Evolutionary conservation across 495 filamentous ascomycete genomes (phyloP), one percentile per base, ranked within the genome.

Genomic region (Apiosordaria backusii): DNA sequence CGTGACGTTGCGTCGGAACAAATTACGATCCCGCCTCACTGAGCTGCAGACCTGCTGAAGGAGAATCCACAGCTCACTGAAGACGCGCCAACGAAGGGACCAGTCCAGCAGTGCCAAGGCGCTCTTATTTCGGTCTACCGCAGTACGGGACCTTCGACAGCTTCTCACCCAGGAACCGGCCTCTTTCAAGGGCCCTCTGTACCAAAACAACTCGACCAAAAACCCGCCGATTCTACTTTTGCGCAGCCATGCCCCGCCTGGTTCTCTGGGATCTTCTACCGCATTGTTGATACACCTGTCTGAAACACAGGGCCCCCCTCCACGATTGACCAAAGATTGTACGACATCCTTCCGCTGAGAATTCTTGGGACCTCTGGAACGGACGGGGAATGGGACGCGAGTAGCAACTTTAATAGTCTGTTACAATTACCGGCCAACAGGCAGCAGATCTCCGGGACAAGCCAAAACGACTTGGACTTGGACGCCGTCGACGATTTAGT

Each of bases 201-300:
- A 55, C n/a, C n/a, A 27, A 16, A n/a, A 61, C n/a, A 61, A 60
- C 27, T 61, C 25, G 27, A 27, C 59, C 59, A 61, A 45, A 55
- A 55, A 55, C 52, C 52, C 52, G 52, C 52, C 52, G 52, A 55
- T 50, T 58, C 55, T 54, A 40, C 35, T 66, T 65, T 66, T 70
- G 62, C 62, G 64, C 62, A 58, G 58, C 69, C 64, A 74, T 75
- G 68, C 72, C 65, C 72, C 68, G 63, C 63, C 62, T 64, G 66
- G 50, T 66, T 58, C 54, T 60, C 61, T 62, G 65, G 60, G 61
- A 61, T 26, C 65, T 58, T 57, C 63, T 52, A 23, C 69, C 69
- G 72, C 75, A 76, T 76, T 77, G 72, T 74, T 78, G 74, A 77
- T 76, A 75, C 72, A 61, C 54, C 65, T 71, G 63, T 66, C 74